Evolutionary conservation across 768 basidiomycete species (phyloP).

Genomic region (Nidula microcarpa): DNA sequence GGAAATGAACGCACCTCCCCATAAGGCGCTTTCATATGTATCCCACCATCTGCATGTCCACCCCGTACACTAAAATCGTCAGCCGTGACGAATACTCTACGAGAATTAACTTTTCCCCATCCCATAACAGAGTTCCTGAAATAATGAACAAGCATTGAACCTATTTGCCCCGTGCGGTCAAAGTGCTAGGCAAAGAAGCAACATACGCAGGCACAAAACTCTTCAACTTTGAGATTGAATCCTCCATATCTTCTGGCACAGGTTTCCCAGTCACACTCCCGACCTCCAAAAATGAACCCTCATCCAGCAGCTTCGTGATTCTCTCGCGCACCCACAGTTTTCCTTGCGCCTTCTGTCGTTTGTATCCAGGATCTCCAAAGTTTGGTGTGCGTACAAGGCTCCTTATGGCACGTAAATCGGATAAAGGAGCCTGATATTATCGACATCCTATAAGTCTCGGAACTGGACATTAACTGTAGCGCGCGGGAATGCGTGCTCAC

Average conservation of each 20-base stretch:
- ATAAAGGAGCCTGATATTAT: conserved; percentile 21
- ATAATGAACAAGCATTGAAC: not conserved
- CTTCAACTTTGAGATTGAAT: conserved; percentile 15
- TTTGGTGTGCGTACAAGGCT: conserved; percentile 25
- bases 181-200: not conserved
- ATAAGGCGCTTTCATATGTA: conserved; percentile 32
- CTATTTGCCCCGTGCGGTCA: not conserved
- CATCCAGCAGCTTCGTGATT: conserved; percentile 26
- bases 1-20: conserved; percentile 25
- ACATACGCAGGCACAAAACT: conserved; percentile 34
- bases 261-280: conserved; percentile 35
- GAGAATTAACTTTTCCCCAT: conserved; percentile 26
- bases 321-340: conserved; percentile 40
- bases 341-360: conserved; percentile 30
- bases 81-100: conserved; percentile 34
- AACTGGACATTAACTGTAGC: not conserved
- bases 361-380: conserved; percentile 31
- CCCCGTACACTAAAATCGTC: conserved; percentile 41
- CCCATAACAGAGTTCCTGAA: conserved; percentile 35
- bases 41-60: conserved; percentile 39
- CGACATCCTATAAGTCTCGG: too few relatives aligned
- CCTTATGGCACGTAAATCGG: conserved; percentile 26
- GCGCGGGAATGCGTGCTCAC: not conserved
- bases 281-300: conserved; percentile 28
- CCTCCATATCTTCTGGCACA: conserved; percentile 16